These are phyloP conservation scores for Aspergillus nidulans DNA, from an alignment of 495 filamentous ascomycete genomes.

Conservation along the genomic window DNA sequence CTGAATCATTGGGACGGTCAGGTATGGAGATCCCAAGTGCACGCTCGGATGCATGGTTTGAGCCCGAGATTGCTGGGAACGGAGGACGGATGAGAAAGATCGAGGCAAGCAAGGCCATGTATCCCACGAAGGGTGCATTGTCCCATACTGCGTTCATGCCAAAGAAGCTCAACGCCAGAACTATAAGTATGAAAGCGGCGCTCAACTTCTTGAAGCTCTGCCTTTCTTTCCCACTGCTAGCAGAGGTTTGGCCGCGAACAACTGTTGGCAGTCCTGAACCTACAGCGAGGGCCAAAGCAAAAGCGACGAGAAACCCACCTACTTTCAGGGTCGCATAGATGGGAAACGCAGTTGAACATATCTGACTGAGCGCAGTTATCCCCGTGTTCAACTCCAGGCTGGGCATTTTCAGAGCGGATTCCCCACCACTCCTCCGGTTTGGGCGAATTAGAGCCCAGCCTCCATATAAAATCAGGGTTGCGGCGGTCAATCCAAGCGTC, in stretches of 20 bases:
- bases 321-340: constrained; percentile 54
- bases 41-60: constrained; percentile 14
- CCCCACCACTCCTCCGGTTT: constrained; percentile 6
- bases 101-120: constrained; percentile 40
- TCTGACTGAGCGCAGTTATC: constrained; percentile 20
- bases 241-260: constrained; percentile 8
- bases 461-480: constrained; percentile 28
- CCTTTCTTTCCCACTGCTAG: constrained; percentile 13
- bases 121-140: constrained; percentile 36
- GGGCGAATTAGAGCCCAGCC: constrained; percentile 19
- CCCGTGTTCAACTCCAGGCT: constrained; percentile 14
- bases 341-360: constrained; percentile 44
- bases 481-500: constrained; percentile 15
- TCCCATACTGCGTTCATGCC: constrained; percentile 35
- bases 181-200: constrained; percentile 22
- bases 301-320: constrained; percentile 50
- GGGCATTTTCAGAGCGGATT: constrained; percentile 16
- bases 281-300: constrained; percentile 43
- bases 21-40: constrained; percentile 25
- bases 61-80: neutral
- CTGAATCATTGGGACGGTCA: constrained; percentile 4
- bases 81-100: constrained; percentile 26
- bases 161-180: constrained; percentile 27
- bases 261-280: constrained; percentile 38
- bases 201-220: constrained; percentile 30